Base-by-base conservation (phyloP, 2,329 filamentous ascomycete genomes). In the Fonsecaea multimorphosa region DNA sequence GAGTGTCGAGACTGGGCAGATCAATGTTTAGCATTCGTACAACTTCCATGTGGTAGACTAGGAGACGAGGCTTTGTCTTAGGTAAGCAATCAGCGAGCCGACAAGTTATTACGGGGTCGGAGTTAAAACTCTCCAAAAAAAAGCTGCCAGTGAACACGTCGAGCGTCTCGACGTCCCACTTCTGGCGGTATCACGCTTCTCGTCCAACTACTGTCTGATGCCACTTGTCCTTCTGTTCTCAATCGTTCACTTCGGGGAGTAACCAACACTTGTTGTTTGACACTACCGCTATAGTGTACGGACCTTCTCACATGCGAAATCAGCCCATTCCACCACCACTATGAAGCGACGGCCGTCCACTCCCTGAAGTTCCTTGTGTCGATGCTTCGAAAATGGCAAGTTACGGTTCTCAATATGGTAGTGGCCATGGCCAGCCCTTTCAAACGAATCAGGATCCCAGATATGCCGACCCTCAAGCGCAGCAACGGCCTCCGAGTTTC, bases 321-420 rank as follows among this genome's bases (percentile, higher is more conserved):
- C 44, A 8, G n/a, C 44, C 44, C 44, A 34, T 62, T 46, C 46
- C 54, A 53, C 19, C 52, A 32, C 29, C 56, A 64, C 29, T 64
- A 67, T 69, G 67, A 66, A 66, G 67, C 64, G 66, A 44, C 65
- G 61, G 29, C 64, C 49, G 58, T 64, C 58, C 14, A 55, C 52
- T 34, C 55, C 64, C 51, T 66, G 19, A 65, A 49, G 31, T 27
- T 49, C 36, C 24, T 38, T 38, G 31, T n/a, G 34, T 51, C 53
- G 14, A 40, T 52, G 29, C 57, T 56, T 57, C 60, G 27, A 44
- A 27, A 31, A 71, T 71, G 70, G 64, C 70, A 32, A 58, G 66
- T 51, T 71, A 70, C 56, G 68, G 66, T 27, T 54, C 64, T 40
- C 64, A 64, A 24, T 68, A 70, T 52, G 70, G 64, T 27, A 58